Conservation (phyloP, 2,329 filamentous ascomycete species). For the Alternaria triticina region DNA sequence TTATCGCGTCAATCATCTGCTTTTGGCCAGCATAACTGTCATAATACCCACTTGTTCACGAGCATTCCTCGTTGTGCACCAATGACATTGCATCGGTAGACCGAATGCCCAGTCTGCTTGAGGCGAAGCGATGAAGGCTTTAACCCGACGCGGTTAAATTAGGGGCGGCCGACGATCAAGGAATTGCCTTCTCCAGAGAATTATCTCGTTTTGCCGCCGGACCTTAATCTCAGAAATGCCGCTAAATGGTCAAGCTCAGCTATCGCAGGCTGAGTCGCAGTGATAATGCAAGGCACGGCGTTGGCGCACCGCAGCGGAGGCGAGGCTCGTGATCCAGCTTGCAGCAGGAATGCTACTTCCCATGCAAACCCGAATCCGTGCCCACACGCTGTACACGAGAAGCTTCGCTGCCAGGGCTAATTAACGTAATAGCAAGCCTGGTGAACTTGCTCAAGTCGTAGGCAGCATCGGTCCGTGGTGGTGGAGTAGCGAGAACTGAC, state of each 20-base stretch:
- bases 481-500: conserved; percentile 12
- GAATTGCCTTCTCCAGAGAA: conserved; percentile 21
- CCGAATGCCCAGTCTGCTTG: conserved; percentile 8
- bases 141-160: conserved; percentile 29
- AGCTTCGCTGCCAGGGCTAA: background rate
- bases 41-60: conserved; percentile 12
- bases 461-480: conserved; percentile 17
- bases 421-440: background rate
- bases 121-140: conserved; percentile 12
- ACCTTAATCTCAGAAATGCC: conserved; percentile 20
- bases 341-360: conserved; percentile 24
- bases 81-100: conserved; percentile 14
- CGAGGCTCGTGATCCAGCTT: conserved; percentile 31
- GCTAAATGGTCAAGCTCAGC: conserved; percentile 28
- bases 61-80: conserved; percentile 12
- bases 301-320: conserved; percentile 37
- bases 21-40: conserved; percentile 14
- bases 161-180: conserved; percentile 13
- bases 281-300: conserved; percentile 36
- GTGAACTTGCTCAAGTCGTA: conserved; percentile 4
- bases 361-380: conserved; percentile 17
- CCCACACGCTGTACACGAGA: conserved; percentile 5
- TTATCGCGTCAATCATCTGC: conserved; percentile 11
- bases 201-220: conserved; percentile 35
- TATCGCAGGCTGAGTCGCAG: conserved; percentile 22